Evolutionary conservation across 345 rosid genomes (phyloP).

Genomic region (Cardamine occulta): DNA sequence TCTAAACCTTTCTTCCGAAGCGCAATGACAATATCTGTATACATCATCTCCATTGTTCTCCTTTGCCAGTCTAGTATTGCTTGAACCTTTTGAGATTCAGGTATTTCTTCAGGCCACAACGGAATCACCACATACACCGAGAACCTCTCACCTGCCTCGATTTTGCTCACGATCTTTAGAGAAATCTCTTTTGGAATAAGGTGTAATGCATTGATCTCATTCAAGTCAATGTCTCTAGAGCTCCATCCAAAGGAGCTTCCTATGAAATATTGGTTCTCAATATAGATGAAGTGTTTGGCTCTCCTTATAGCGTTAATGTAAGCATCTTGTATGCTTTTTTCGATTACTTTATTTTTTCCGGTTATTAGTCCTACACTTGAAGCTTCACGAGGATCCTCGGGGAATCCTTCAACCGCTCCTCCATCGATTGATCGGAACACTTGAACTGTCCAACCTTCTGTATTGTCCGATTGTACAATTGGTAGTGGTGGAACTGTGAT

Average conservation of each 20-base stretch:
- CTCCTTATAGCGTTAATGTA: conserved; percentile 77
- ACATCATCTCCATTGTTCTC: conserved; percentile 94
- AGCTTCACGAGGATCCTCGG: conserved; percentile 48
- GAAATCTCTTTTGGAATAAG: conserved; percentile 83
- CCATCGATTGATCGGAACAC: conserved; percentile 72
- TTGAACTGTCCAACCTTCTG: conserved; percentile 67
- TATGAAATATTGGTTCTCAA: conserved; percentile 82
- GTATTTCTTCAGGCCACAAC: conserved; percentile 87
- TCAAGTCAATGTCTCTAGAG: conserved; percentile 47
- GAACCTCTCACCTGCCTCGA: conserved; percentile 74
- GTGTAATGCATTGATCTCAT: conserved; percentile 65
- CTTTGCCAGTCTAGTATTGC: conserved; percentile 91
- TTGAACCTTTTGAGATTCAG: conserved; percentile 68
- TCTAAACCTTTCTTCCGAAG: conserved; percentile 47
- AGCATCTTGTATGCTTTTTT: conserved; percentile 84
- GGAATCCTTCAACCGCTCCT: conserved; percentile 54
- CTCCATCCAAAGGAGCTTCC: conserved; percentile 87
- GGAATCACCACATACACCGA: conserved; percentile 78
- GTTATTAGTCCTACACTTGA: conserved; percentile 53
- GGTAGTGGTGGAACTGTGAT: conserved; percentile 42
- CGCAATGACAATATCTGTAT: conserved; percentile 58
- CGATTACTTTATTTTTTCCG: conserved; percentile 63
- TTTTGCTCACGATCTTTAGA: conserved; percentile 73
- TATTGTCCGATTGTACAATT: conserved; percentile 22
- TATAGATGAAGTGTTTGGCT: conserved; percentile 78